Evolutionary conservation across 768 basidiomycete genomes (phyloP).

Genomic region (Lentinula lateritia): DNA sequence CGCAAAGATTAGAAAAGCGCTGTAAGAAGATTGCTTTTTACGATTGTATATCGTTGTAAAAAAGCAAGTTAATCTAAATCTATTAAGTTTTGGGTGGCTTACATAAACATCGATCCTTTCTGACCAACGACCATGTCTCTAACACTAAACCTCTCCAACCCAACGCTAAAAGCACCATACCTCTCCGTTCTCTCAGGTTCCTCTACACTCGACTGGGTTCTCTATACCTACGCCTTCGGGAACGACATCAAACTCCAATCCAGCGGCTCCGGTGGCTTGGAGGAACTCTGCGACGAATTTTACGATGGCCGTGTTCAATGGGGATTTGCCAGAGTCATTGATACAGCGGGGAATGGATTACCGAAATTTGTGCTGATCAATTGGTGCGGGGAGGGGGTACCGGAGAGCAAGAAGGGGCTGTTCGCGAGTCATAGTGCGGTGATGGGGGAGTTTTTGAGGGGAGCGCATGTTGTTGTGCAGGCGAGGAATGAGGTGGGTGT

Average conservation of each 20-base stretch:
- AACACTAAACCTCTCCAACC: no score
- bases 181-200: neutral
- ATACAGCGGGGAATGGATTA: constrained; percentile 43
- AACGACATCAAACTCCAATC: constrained; percentile 83
- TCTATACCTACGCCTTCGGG: constrained; percentile 56
- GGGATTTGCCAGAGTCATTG: no score
- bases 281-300: constrained; percentile 92
- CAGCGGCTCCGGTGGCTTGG: constrained; percentile 81
- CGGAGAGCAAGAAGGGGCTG: constrained; percentile 85
- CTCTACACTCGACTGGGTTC: constrained; percentile 41
- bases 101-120: no score
- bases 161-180: neutral
- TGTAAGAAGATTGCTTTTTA: no score
- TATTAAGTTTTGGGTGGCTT: no score
- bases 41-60: no score
- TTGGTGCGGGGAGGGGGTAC: constrained; percentile 98
- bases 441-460: constrained; percentile 75
- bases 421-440: constrained; percentile 85
- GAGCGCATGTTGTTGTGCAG: constrained; percentile 80
- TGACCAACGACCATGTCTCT: no score
- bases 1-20: no score
- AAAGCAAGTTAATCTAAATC: no score
- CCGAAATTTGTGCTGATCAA: constrained; percentile 94
- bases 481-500: constrained; percentile 76
- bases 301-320: constrained; percentile 55